Conservation (phyloP, 78 protist genomes). For the Cyanophora paradoxa region DNA sequence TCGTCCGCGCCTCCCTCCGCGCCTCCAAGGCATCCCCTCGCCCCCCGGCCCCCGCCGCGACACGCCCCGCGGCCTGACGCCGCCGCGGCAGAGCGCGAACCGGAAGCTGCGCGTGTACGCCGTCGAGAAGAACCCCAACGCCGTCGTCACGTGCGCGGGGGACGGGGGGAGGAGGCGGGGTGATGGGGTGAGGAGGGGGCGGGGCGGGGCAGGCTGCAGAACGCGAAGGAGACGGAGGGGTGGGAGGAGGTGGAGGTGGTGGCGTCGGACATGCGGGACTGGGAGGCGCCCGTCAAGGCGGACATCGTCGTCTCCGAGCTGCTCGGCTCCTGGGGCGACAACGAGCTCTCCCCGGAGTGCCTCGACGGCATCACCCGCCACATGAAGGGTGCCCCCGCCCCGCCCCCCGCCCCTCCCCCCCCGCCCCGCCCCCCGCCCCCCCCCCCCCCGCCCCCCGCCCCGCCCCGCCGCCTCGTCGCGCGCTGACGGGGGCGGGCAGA, state of each 20-base stretch:
- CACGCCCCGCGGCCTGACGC: too few relatives aligned
- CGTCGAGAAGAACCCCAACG: constrained; percentile 96
- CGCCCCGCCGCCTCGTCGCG: too few relatives aligned
- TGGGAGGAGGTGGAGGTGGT: constrained; percentile 12
- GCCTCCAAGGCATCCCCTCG: too few relatives aligned
- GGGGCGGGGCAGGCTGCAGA: not conserved
- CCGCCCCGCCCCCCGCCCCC: not conserved
- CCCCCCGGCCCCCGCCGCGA: not conserved
- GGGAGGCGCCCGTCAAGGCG: constrained; percentile 27
- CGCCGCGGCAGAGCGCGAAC: constrained; percentile 46
- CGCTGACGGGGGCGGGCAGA: too few relatives aligned
- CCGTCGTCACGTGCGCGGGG: constrained; percentile 68
- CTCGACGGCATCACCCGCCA: constrained; percentile 75
- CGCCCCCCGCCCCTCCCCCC: too few relatives aligned
- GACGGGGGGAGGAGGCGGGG: not conserved
- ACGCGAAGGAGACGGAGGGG: not conserved
- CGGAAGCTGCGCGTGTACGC: constrained; percentile 62
- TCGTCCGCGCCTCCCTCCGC: constrained; percentile 50
- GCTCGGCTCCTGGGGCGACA: constrained; percentile 96
- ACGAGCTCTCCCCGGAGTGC: constrained; percentile 99
- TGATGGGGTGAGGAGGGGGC: not conserved
- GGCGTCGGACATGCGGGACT: constrained; percentile 58
- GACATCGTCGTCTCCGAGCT: constrained; percentile 68
- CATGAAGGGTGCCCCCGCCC: too few relatives aligned
- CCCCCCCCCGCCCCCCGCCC: not conserved